phyloP scores from a whole-genome alignment of 1,139 yeast species.

The Suhomyces ambrosiae region DNA sequence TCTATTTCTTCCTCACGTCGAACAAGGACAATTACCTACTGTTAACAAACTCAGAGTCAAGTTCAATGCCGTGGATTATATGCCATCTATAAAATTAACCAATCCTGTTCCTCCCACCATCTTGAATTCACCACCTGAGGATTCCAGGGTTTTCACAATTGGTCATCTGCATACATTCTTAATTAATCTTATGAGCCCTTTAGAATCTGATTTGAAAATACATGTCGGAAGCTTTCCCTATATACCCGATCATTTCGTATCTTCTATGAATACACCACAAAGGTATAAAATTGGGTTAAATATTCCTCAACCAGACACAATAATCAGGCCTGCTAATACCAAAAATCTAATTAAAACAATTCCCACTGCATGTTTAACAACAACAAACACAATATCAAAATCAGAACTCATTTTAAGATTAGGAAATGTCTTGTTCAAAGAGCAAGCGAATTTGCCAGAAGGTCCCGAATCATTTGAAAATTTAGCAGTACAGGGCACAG shows the following conservation, averaged over 20 bases:
- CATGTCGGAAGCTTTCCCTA: slow-evolving; percentile 21
- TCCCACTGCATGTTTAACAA: slow-evolving; percentile 39
- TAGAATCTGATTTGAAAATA: slow-evolving; percentile 16
- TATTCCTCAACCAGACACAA: slow-evolving; percentile 29
- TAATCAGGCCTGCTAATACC: slow-evolving; percentile 20
- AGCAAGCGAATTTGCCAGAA: slow-evolving; percentile 6
- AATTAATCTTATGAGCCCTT: slow-evolving; percentile 36
- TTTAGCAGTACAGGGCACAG: slow-evolving; percentile 29
- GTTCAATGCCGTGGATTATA: slow-evolving; percentile 38
- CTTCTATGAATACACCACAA: slow-evolving; percentile 16
- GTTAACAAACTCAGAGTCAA: slow-evolving; percentile 32
- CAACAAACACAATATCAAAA: slow-evolving; percentile 31
- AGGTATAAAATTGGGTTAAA: slow-evolving; percentile 19
- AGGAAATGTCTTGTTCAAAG: slow-evolving; percentile 21
- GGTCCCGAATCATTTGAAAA: slow-evolving; percentile 22
- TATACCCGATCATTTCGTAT: slow-evolving; percentile 17
- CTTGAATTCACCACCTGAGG: slow-evolving; percentile 6
- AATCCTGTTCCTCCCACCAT: slow-evolving; percentile 13
- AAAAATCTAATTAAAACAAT: slow-evolving; percentile 25
- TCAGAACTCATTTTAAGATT: slow-evolving; percentile 35
- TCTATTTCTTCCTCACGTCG: slow-evolving; percentile 28
- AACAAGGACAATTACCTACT: slow-evolving; percentile 29
- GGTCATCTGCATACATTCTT: slow-evolving; percentile 23
- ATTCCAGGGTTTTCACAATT: slow-evolving; percentile 12
- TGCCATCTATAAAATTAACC: slow-evolving; percentile 29